phyloP scores from a whole-genome alignment of 2,329 filamentous ascomycete genomes.

The Teratosphaeria nubilosa region DNA sequence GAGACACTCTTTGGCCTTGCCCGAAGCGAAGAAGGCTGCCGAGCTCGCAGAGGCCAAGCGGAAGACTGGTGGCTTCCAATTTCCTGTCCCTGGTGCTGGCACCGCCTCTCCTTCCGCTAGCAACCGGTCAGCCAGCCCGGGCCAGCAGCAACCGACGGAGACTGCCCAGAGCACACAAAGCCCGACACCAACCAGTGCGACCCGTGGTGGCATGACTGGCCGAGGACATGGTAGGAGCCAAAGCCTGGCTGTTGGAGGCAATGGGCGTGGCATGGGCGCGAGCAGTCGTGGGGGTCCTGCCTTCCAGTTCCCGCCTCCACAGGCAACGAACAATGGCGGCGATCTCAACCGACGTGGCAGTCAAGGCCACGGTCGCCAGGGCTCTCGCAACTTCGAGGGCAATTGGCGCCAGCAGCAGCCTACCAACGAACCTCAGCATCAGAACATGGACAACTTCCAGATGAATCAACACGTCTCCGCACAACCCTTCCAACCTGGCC shows the following conservation, averaged over 20 bases:
- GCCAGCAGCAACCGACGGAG: constrained; percentile 26
- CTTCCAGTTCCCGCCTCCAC: constrained; percentile 54
- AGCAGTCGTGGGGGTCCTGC: constrained; percentile 52
- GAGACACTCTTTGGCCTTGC: constrained; percentile 85
- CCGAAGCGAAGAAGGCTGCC: constrained; percentile 94
- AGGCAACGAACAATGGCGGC: constrained; percentile 42
- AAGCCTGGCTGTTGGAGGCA: constrained; percentile 65
- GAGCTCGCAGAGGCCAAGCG: constrained; percentile 94
- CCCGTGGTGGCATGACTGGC: constrained; percentile 28
- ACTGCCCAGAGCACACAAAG: constrained; percentile 6
- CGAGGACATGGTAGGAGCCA: constrained; percentile 62
- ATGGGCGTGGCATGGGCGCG: constrained; percentile 54
- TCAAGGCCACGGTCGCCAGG: constrained; percentile 67
- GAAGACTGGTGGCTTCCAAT: constrained; percentile 89
- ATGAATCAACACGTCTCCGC: constrained; percentile 62
- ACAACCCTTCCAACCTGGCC: constrained; percentile 80
- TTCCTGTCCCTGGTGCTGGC: constrained; percentile 65
- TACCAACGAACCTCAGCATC: constrained; percentile 37
- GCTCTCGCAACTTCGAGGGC: constrained; percentile 90
- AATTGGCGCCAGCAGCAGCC: constrained; percentile 80
- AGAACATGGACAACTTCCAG: constrained; percentile 51
- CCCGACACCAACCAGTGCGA: constrained; percentile 10
- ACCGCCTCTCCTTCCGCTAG: constrained; percentile 32
- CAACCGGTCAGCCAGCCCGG: constrained; percentile 47
- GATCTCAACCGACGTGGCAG: constrained; percentile 71